A percentile compares a stretch with the other conserved stretches of the same genome.
Conservation (phyloP, 768 basidiomycete species). For the Boletellus ananiceps region DNA sequence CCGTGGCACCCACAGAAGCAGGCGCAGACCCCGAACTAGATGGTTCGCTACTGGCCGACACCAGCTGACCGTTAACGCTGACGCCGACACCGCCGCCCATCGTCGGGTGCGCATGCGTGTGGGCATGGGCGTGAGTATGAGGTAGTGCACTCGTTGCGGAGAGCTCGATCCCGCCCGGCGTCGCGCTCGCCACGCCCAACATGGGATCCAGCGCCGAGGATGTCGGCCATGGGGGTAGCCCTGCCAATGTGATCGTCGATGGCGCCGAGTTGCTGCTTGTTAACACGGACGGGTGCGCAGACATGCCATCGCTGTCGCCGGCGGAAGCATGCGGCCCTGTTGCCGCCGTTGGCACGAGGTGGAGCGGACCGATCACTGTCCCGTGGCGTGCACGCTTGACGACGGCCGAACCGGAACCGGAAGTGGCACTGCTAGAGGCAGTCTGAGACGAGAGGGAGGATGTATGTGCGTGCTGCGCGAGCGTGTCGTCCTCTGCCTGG, state of each 20-base stretch:
- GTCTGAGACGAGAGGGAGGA: conserved; percentile 10
- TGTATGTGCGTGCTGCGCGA: conserved; percentile 8
- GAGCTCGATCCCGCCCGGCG: conserved; percentile 32
- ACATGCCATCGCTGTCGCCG: conserved; percentile 14
- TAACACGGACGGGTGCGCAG: conserved; percentile 17
- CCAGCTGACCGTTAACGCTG: conserved; percentile 16
- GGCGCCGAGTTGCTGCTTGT: conserved; percentile 10
- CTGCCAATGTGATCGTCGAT: conserved; percentile 24
- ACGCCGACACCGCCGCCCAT: conserved; percentile 7
- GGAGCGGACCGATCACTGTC: conserved; percentile 21
- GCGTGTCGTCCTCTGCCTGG: conserved; percentile 21
- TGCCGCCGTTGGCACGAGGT: conserved; percentile 6
- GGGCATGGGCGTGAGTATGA: conserved; percentile 7
- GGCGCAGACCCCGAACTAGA: conserved; percentile 12
- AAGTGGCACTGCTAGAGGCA: neutral
- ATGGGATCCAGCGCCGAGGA: conserved; percentile 29
- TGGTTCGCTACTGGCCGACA: conserved; percentile 12
- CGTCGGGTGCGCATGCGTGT: conserved; percentile 12
- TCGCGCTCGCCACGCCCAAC: conserved; percentile 30
- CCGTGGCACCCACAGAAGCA: neutral
- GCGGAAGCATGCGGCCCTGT: conserved; percentile 12
- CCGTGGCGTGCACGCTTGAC: conserved; percentile 30
- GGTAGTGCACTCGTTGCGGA: conserved; percentile 11
- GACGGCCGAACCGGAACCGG: neutral
- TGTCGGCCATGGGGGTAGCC: conserved; percentile 32